phyloP scores from a whole-genome alignment of 2,329 filamentous ascomycete species.

The Exserohilum rostratum region DNA sequence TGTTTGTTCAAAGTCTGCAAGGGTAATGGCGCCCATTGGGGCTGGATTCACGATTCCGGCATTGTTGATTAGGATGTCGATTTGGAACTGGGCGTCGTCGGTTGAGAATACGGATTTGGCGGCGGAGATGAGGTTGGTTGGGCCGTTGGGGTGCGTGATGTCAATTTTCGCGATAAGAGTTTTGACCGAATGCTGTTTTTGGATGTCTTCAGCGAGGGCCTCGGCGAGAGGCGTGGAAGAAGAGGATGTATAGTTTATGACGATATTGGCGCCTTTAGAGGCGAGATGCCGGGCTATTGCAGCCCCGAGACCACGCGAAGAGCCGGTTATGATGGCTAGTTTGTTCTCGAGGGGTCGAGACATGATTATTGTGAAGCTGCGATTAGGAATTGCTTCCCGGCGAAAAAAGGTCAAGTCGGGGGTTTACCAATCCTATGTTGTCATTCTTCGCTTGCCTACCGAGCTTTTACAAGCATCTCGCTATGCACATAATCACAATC shows the following conservation, averaged over 20 bases:
- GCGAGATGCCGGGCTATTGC: constrained; percentile 71
- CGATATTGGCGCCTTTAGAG: constrained; percentile 68
- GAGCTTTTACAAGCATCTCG: too few species aligned
- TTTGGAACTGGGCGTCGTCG: not conserved
- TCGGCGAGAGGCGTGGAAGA: constrained; percentile 57
- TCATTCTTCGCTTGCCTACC: not conserved
- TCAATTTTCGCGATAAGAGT: not conserved
- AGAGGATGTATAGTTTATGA: constrained; percentile 72
- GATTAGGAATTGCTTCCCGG: too few species aligned
- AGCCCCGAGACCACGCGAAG: constrained; percentile 77
- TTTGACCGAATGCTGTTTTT: not conserved
- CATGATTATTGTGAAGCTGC: constrained; percentile 1
- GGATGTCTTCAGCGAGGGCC: not conserved
- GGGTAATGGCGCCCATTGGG: not conserved
- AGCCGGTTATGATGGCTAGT: constrained; percentile 76
- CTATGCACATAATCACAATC: too few species aligned
- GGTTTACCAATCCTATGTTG: not conserved
- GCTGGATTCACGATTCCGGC: not conserved
- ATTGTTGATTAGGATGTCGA: constrained; percentile 1
- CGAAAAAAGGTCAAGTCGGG: too few species aligned
- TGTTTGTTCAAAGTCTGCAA: constrained; percentile 54
- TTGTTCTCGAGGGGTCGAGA: constrained; percentile 63
- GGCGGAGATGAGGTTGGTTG: not conserved
- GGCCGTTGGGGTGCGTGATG: not conserved
- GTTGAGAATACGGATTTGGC: not conserved